A percentile compares a stretch with the other conserved stretches of the same genome.
Evolutionary conservation across 2,329 filamentous ascomycete species (phyloP).

Genomic region (Talaromyces verruculosus): DNA sequence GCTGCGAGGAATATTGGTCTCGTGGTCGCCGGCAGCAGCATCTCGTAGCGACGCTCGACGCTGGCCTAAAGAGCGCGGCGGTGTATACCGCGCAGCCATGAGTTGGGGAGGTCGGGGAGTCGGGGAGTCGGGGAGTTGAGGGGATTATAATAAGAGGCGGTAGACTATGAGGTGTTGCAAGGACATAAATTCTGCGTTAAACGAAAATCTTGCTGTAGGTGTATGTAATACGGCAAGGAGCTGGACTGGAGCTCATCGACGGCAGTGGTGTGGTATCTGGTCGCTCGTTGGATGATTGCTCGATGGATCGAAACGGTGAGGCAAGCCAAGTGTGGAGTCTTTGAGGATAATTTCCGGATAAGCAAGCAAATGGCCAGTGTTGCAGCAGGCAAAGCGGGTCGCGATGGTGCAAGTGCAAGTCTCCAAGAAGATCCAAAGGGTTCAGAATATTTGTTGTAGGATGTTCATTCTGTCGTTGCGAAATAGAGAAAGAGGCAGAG

Average conservation of each 20-base stretch:
- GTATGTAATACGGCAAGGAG: constrained; percentile 11
- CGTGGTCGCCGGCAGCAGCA: constrained; percentile 32
- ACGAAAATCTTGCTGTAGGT: background rate
- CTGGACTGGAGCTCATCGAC: constrained; percentile 1
- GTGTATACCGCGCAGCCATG: constrained; percentile 24
- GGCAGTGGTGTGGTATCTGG: background rate
- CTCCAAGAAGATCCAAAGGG: background rate
- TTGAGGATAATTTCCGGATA: constrained; percentile 16
- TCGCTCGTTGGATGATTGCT: background rate
- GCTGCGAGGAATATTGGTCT: constrained; percentile 29
- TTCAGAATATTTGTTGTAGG: background rate
- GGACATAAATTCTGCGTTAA: background rate
- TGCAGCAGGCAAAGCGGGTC: constrained; percentile 2
- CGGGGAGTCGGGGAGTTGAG: background rate
- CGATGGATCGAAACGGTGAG: constrained; percentile 6
- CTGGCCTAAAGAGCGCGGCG: constrained; percentile 29
- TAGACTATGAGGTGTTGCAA: background rate
- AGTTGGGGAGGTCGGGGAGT: background rate
- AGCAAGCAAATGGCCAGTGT: background rate
- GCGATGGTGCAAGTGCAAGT: background rate
- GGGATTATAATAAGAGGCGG: background rate
- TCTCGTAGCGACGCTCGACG: constrained; percentile 31
- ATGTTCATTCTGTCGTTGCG: background rate
- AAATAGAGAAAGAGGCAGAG: background rate
- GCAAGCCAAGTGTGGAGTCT: constrained; percentile 16